A percentile compares a stretch with the other conserved stretches of the same genome.
phyloP scores from a whole-genome alignment of 2,329 filamentous ascomycete species.

The Penicillium sp. region DNA sequence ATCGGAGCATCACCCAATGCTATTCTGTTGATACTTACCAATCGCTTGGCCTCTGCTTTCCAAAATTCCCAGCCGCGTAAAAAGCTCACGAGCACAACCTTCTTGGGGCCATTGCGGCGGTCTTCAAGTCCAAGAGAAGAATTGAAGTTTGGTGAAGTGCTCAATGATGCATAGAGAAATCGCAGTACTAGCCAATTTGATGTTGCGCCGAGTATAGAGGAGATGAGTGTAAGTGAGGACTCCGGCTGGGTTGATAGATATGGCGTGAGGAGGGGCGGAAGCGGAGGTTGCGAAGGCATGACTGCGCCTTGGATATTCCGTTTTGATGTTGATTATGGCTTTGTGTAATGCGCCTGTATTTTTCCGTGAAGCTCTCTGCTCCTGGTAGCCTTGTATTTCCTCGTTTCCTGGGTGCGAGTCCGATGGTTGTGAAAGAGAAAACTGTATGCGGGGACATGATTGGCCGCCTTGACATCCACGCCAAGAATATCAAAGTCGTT shows the following conservation, averaged over 20 bases:
- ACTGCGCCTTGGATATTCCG: constrained; percentile 4
- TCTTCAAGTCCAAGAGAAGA: constrained; percentile 23
- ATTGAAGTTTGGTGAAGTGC: constrained; percentile 14
- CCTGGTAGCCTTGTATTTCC: background rate
- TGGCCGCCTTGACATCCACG: constrained; percentile 19
- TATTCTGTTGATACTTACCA: constrained; percentile 48
- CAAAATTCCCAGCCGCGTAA: constrained; percentile 74
- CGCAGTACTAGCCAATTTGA: constrained; percentile 56
- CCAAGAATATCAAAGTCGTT: constrained; percentile 20
- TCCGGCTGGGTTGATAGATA: constrained; percentile 35
- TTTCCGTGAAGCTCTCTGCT: background rate
- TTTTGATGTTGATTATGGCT: background rate
- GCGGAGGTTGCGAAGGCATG: constrained; percentile 40
- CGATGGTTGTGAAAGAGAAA: constrained; percentile 20
- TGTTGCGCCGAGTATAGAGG: constrained; percentile 46
- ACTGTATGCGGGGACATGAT: constrained; percentile 23
- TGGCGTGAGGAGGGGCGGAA: constrained; percentile 38
- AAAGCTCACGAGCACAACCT: constrained; percentile 76
- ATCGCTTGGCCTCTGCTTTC: constrained; percentile 63
- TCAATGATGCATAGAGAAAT: constrained; percentile 48
- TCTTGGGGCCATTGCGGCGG: constrained; percentile 34
- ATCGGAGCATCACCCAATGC: background rate
- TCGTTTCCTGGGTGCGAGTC: constrained; percentile 7
- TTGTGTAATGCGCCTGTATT: background rate
- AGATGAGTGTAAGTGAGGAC: constrained; percentile 42